Percentiles rank a stretch among this genome's conserved stretches.
phyloP scores from a whole-genome alignment of 768 basidiomycete species.

The Russula sp. region DNA sequence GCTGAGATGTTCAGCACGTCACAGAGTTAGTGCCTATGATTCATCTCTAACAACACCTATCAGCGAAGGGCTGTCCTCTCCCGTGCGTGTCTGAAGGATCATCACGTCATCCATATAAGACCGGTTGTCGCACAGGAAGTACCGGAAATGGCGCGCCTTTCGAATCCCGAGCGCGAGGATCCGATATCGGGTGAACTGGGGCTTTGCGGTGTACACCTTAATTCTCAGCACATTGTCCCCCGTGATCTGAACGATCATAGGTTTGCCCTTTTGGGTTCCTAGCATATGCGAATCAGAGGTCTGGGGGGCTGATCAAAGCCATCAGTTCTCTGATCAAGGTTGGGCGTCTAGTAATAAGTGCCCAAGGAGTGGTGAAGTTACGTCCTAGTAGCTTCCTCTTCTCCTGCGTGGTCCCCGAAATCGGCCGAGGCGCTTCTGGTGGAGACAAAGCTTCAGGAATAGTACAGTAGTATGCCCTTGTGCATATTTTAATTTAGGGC shows the following conservation, averaged over 20 bases:
- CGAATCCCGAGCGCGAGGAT: constrained; percentile 7
- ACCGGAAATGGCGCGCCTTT: constrained; percentile 1
- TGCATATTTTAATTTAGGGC: constrained; percentile 17
- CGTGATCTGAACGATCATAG: constrained; percentile 5
- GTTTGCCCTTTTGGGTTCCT: constrained; percentile 7
- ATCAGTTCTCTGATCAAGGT: constrained; percentile 15
- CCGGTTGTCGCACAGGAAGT: constrained; percentile 8
- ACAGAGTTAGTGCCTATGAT: neutral
- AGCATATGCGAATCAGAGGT: constrained; percentile 3
- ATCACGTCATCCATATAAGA: neutral
- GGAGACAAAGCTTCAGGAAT: neutral
- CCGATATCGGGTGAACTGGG: constrained; percentile 12
- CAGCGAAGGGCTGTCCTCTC: neutral
- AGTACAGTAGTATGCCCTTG: neutral
- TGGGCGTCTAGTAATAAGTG: neutral
- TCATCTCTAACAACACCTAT: neutral
- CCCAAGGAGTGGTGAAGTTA: neutral
- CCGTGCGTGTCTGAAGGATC: neutral
- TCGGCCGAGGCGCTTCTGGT: constrained; percentile 13
- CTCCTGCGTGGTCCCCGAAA: constrained; percentile 5
- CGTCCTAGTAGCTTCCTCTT: neutral
- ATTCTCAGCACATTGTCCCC: neutral
- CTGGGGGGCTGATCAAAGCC: constrained; percentile 9
- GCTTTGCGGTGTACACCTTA: constrained; percentile 13
- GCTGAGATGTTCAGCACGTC: neutral